Conservation (phyloP, 164 flowering plant genomes). For the Dillenia suffruticosa region DNA sequence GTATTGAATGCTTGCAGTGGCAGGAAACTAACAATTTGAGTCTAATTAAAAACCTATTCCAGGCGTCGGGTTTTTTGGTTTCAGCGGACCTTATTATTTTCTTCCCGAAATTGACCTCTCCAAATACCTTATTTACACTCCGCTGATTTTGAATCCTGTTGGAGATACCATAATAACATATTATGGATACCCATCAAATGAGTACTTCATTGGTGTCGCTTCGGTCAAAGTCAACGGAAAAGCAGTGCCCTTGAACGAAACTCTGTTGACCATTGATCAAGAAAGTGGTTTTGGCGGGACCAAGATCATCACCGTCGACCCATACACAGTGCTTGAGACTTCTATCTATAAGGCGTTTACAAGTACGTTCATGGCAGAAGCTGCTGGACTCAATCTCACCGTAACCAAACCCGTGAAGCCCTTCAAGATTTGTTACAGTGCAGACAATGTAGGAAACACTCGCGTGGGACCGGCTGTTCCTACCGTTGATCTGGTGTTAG, state of each 20-base stretch:
- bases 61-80: conserved; percentile 33
- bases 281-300: conserved; percentile 28
- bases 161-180: conserved; percentile 8
- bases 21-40: too few species aligned
- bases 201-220: conserved; percentile 22
- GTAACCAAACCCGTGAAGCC: conserved; percentile 14
- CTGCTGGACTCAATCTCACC: conserved; percentile 13
- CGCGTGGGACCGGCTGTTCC: conserved; percentile 35
- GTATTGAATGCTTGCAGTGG: too few species aligned
- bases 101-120: conserved; percentile 26
- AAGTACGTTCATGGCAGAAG: conserved; percentile 18
- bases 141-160: conserved; percentile 20
- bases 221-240: conserved; percentile 22
- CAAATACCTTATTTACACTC: conserved; percentile 27
- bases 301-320: conserved; percentile 26
- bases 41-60: too few species aligned
- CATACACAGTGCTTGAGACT: conserved; percentile 24
- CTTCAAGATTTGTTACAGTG: conserved; percentile 17
- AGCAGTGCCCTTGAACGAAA: conserved; percentile 3
- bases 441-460: conserved; percentile 9
- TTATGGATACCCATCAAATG: conserved; percentile 14
- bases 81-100: conserved; percentile 30
- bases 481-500: conserved; percentile 37
- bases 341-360: conserved; percentile 24
- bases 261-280: conserved; percentile 15